Conservation (phyloP, 2,329 filamentous ascomycete species). For the Cercospora janseana region DNA sequence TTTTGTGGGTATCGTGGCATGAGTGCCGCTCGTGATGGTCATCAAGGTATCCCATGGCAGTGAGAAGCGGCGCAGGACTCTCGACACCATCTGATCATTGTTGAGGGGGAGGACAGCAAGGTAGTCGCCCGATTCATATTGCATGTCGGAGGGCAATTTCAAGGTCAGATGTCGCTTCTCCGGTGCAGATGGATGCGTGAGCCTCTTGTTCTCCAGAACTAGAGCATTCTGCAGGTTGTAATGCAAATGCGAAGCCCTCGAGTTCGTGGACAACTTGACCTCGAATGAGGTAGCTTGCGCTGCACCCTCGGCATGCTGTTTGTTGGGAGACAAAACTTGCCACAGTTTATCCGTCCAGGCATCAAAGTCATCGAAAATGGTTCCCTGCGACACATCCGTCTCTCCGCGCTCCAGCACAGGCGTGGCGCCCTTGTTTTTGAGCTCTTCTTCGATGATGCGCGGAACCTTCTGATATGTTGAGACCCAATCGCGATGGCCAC, state of each 20-base stretch:
- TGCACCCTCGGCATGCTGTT: background rate
- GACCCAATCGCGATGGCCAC: constrained; percentile 58
- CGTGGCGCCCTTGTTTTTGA: constrained; percentile 52
- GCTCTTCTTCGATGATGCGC: constrained; percentile 57
- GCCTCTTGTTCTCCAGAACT: constrained; percentile 53
- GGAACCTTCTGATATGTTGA: constrained; percentile 67
- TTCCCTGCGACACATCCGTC: constrained; percentile 40
- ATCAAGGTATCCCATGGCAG: constrained; percentile 63
- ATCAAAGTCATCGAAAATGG: constrained; percentile 44
- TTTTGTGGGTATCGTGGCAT: constrained; percentile 63
- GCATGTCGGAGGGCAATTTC: constrained; percentile 47
- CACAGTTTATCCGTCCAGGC: constrained; percentile 32
- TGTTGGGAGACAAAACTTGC: constrained; percentile 4
- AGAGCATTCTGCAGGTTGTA: constrained; percentile 61
- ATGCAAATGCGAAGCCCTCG: constrained; percentile 49
- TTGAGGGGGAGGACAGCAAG: constrained; percentile 56
- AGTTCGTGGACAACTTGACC: constrained; percentile 6
- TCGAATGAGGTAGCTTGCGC: constrained; percentile 6
- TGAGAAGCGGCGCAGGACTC: constrained; percentile 62
- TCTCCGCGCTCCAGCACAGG: constrained; percentile 37
- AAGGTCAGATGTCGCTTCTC: constrained; percentile 57
- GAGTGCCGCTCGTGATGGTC: constrained; percentile 49
- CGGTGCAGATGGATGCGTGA: constrained; percentile 52
- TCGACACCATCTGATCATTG: constrained; percentile 56
- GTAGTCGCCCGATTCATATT: constrained; percentile 60